Base-by-base conservation (phyloP, 2,329 filamentous ascomycete genomes). In the Lasiodiplodia sp. region DNA sequence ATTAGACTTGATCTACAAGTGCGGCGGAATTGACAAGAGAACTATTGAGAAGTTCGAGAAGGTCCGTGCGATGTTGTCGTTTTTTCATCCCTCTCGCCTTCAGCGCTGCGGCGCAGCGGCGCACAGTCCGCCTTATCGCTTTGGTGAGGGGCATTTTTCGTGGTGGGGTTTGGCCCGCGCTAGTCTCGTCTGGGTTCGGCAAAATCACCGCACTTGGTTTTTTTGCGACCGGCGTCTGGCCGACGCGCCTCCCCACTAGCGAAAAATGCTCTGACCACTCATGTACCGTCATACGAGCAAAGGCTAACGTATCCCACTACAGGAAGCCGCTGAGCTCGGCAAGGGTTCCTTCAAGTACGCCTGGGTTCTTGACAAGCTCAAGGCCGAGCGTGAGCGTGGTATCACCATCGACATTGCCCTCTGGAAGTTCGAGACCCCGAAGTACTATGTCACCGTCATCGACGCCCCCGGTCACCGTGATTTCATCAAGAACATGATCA, bases 401-500 rank as follows among this genome's bases (percentile, higher is more conserved):
- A 99, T 99, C 93, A 99, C 96, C 87, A 91, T 99, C 83, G 96
- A 98, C 86, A 98, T 98, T 84, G 96, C 96, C 79, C 94, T 98
- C 86, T 98, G 96, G 96, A 98, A 98, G 92, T 98, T 98, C 90
- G 94, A 98, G 89, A 98, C 96, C 80, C 91, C 92, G 82, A 96
- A 92, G 88, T 97, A 97, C 90, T 92, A 93, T 84, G 94, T 97
- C 86, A 97, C 95, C 81, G 94, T 97, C 88, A 97, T 96, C 86
- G 92, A 99, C 82, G 96, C 96, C 85, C 96, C 96, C 82, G 96
- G 96, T 87, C 96, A 99, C 88, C 95, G 96, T 96, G 96, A 99
- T 84, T 99, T 98, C 91, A 98, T 99, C 93, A 99, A 99, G 95
- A 99, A 98, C 94, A 99, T 99, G 96, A 99, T 99, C 86, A 98